phyloP scores from a whole-genome alignment of 2,329 filamentous ascomycete species.

The Fusarium verrucosum region DNA sequence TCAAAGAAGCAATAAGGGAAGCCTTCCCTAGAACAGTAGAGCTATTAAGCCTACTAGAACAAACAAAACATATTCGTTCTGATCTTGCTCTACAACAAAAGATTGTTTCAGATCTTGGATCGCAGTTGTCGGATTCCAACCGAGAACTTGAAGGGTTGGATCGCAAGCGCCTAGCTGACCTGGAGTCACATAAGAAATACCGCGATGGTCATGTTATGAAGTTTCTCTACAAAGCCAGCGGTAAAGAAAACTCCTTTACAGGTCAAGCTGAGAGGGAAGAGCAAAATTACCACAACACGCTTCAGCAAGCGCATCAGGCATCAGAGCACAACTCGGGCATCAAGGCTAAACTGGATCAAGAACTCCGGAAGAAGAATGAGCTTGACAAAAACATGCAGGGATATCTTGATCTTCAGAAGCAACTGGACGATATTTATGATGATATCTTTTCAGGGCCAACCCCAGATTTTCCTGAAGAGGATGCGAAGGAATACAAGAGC shows the following conservation, averaged over 20 bases:
- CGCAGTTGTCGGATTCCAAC: conserved; percentile 50
- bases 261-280: conserved; percentile 63
- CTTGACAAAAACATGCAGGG: conserved; percentile 50
- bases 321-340: conserved; percentile 55
- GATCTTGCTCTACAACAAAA: conserved; percentile 56
- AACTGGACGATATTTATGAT: conserved; percentile 61
- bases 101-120: conserved; percentile 58
- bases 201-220: conserved; percentile 62
- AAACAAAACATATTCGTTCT: conserved; percentile 60
- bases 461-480: conserved; percentile 63
- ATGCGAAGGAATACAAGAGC: conserved; percentile 54
- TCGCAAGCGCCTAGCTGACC: conserved; percentile 55
- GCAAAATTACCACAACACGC: conserved; percentile 62
- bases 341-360: conserved; percentile 52
- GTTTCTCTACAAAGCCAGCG: conserved; percentile 60
- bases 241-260: conserved; percentile 53
- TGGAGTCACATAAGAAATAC: conserved; percentile 62
- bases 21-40: conserved; percentile 54
- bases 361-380: conserved; percentile 47
- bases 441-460: conserved; percentile 64
- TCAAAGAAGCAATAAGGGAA: conserved; percentile 51
- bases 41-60: conserved; percentile 57
- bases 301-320: conserved; percentile 58
- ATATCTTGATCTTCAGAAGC: conserved; percentile 54
- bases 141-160: conserved; percentile 53